Percentiles rank a stretch among this genome's conserved stretches.
Evolutionary conservation across 2,329 filamentous ascomycete species (phyloP).

Genomic region (Lasiodiplodia sp.): DNA sequence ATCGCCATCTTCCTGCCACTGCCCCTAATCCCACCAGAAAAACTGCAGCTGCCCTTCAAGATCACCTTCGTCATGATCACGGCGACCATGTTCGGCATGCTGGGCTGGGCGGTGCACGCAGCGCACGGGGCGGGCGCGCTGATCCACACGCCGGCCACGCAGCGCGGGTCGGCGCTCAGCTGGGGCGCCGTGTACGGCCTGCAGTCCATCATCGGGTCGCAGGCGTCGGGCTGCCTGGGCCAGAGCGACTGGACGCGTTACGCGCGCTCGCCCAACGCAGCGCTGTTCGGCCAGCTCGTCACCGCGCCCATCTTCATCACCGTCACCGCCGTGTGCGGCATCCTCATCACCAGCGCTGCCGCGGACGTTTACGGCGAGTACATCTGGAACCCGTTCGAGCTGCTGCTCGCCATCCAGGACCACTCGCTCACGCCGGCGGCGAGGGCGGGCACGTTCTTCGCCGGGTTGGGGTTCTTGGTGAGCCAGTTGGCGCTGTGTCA

Average conservation of each 20-base stretch:
- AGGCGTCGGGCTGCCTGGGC: conserved; percentile 53
- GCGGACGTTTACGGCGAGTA: conserved; percentile 44
- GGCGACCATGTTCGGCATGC: conserved; percentile 27
- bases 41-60: conserved; percentile 54
- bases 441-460: conserved; percentile 41
- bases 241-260: conserved; percentile 55
- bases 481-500: conserved; percentile 38
- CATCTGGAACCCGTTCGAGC: conserved; percentile 49
- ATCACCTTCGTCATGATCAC: conserved; percentile 57
- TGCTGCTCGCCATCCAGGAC: conserved; percentile 39
- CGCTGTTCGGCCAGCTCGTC: conserved; percentile 47
- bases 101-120: conserved; percentile 55
- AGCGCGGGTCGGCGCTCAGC: conserved; percentile 45
- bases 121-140: conserved; percentile 49
- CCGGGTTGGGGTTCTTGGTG: conserved; percentile 38
- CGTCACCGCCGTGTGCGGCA: conserved; percentile 49
- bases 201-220: conserved; percentile 52
- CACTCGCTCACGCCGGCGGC: conserved; percentile 35
- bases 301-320: conserved; percentile 49
- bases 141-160: conserved; percentile 47
- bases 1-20: conserved; percentile 52
- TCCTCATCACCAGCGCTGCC: conserved; percentile 52
- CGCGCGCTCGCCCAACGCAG: conserved; percentile 42
- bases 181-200: conserved; percentile 58
- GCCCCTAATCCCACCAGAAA: conserved; percentile 57